Evolutionary conservation across 2,329 filamentous ascomycete species (phyloP).

Genomic region (Epichloe brachyelytri): DNA sequence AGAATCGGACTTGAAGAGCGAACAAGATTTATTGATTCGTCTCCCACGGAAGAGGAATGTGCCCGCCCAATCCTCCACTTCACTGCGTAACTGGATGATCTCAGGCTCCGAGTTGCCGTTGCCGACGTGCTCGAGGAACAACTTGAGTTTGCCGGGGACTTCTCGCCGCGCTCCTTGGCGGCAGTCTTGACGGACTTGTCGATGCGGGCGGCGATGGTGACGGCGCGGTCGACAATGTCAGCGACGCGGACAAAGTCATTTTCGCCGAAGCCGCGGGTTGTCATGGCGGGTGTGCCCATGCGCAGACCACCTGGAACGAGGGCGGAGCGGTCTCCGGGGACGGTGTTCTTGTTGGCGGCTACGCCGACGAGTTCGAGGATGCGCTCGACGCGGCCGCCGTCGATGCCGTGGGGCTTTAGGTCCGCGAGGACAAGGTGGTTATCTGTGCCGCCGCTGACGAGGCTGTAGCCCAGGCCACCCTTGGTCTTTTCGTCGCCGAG

Average conservation of each 20-base stretch:
- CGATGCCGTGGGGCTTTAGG: slow-evolving; percentile 75
- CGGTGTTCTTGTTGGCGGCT: slow-evolving; percentile 98
- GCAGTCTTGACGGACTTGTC: slow-evolving; percentile 59
- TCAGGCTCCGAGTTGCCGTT: slow-evolving; percentile 55
- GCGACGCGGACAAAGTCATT: slow-evolving; percentile 80
- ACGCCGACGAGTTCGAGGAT: slow-evolving; percentile 87
- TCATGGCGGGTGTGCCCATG: slow-evolving; percentile 96
- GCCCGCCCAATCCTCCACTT: slow-evolving; percentile 68
- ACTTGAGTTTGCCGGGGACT: slow-evolving; percentile 51
- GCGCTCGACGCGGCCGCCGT: slow-evolving; percentile 80
- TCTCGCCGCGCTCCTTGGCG: slow-evolving; percentile 54
- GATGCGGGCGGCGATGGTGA: slow-evolving; percentile 63
- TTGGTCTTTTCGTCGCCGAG: slow-evolving; percentile 57
- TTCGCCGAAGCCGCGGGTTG: slow-evolving; percentile 80
- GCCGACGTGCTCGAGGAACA: slow-evolving; percentile 55
- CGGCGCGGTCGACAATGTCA: slow-evolving; percentile 72
- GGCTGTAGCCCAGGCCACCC: slow-evolving; percentile 68
- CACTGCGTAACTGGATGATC: slow-evolving; percentile 58
- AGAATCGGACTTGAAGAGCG: too few relatives aligned
- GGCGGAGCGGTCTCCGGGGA: slow-evolving; percentile 87
- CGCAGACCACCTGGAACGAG: slow-evolving; percentile 86
- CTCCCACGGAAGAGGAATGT: slow-evolving; percentile 61
- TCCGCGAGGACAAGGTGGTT: slow-evolving; percentile 93
- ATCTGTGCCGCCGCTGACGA: slow-evolving; percentile 90
- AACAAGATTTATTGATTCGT: slow-evolving; percentile 15